Conservation (phyloP, 345 rosid species). For the Euphorbia peplus region DNA sequence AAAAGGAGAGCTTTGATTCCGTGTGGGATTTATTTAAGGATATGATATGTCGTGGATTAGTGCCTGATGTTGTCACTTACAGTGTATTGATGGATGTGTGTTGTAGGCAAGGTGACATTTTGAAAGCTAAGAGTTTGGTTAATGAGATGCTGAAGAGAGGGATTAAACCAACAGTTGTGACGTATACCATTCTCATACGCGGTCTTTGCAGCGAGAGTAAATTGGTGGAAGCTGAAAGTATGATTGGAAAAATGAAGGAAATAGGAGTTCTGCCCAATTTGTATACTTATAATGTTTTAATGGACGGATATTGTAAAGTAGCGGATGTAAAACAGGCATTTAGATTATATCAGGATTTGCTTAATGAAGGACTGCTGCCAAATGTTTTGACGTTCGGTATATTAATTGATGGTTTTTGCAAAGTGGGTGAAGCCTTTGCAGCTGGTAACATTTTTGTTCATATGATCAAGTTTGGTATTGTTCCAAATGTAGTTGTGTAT, state of each 20-base stretch:
- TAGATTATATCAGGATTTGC: slow-evolving; percentile 39
- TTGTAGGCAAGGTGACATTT: slow-evolving; percentile 46
- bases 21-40: slow-evolving; percentile 45
- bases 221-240: slow-evolving; percentile 42
- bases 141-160: slow-evolving; percentile 45
- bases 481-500: slow-evolving; percentile 53
- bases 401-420: slow-evolving; percentile 57
- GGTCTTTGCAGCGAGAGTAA: slow-evolving; percentile 43
- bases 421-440: slow-evolving; percentile 38
- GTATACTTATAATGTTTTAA: slow-evolving; percentile 48
- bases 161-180: slow-evolving; percentile 49
- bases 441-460: slow-evolving; percentile 46
- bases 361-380: slow-evolving; percentile 41
- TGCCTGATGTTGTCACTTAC: slow-evolving; percentile 54
- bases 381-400: slow-evolving; percentile 55
- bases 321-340: slow-evolving; percentile 38
- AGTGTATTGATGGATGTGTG: slow-evolving; percentile 51
- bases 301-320: slow-evolving; percentile 56
- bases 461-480: slow-evolving; percentile 55
- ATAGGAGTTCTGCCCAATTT: slow-evolving; percentile 44
- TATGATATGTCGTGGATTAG: slow-evolving; percentile 49
- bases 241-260: slow-evolving; percentile 43
- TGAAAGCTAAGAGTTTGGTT: slow-evolving; percentile 40
- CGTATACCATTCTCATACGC: slow-evolving; percentile 45
- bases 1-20: slow-evolving; percentile 35